These are phyloP conservation scores for Aspergillus eucalypticola DNA, from an alignment of 2,329 filamentous ascomycete species.

Conservation along the genomic window DNA sequence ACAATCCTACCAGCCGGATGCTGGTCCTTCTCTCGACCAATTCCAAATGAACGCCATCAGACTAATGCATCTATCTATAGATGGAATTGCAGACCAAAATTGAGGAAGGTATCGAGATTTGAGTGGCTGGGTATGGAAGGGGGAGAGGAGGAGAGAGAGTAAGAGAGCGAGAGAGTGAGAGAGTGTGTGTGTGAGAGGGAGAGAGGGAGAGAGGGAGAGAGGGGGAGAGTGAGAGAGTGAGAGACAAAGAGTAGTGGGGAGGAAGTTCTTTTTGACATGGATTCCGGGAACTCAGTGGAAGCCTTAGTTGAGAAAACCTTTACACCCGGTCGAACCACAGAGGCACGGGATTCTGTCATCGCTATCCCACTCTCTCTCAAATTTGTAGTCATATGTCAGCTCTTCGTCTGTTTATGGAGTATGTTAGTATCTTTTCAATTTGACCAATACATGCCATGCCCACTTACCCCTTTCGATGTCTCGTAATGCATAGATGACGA, in stretches of 20 bases:
- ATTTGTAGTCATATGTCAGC: constrained; percentile 99
- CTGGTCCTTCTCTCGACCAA: neutral
- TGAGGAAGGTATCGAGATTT: too few relatives aligned
- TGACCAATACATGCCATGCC: neutral
- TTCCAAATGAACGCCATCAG: constrained; percentile 8
- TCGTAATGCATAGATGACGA: constrained; percentile 96
- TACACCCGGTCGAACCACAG: constrained; percentile 92
- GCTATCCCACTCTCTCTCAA: constrained; percentile 93
- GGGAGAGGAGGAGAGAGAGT: neutral
- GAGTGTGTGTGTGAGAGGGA: neutral
- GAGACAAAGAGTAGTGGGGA: neutral
- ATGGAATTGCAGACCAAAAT: neutral
- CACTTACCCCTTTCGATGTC: constrained; percentile 93
- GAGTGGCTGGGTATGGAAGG: neutral
- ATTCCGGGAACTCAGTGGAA: neutral
- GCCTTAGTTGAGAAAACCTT: constrained; percentile 92
- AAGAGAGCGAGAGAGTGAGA: neutral
- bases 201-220: neutral
- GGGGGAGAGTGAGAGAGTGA: neutral
- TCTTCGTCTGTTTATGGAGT: constrained; percentile 73
- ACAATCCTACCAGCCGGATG: neutral
- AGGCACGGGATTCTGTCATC: constrained; percentile 95
- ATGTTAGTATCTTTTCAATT: constrained; percentile 12
- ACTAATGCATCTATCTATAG: constrained; percentile 9
- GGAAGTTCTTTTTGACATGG: neutral